These are phyloP conservation scores for Sporisorium exsertum DNA, from an alignment of 1,284 basidiomycete genomes.

Conservation along the genomic window DNA sequence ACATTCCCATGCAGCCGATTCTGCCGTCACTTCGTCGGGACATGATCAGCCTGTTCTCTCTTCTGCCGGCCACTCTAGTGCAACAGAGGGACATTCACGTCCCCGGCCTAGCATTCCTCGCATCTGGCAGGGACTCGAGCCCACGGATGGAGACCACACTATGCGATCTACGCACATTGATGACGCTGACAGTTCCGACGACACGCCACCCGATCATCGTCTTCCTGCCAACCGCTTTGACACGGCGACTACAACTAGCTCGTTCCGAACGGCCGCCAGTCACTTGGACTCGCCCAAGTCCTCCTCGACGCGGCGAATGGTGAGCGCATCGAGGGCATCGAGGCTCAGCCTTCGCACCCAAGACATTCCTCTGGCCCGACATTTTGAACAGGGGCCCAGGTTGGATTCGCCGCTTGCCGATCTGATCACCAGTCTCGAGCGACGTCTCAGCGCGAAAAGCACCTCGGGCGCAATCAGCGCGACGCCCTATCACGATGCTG, in stretches of 20 bases:
- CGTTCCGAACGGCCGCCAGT: constrained; percentile 43
- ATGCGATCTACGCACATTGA: constrained; percentile 34
- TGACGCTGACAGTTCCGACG: constrained; percentile 35
- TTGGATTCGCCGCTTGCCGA: constrained; percentile 46
- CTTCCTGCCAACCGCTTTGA: constrained; percentile 40
- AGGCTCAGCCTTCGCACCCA: constrained; percentile 35
- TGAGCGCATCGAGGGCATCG: constrained; percentile 25
- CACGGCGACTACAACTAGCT: constrained; percentile 39
- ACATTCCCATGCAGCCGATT: constrained; percentile 4
- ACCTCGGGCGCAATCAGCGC: constrained; percentile 25
- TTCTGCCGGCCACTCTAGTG: constrained; percentile 14
- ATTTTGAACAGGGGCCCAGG: constrained; percentile 35
- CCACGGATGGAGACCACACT: constrained; percentile 23
- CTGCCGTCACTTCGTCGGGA: constrained; percentile 1
- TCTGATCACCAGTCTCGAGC: constrained; percentile 46
- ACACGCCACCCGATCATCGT: constrained; percentile 26
- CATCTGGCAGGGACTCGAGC: constrained; percentile 51
- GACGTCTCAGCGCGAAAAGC: constrained; percentile 34
- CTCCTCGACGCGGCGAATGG: constrained; percentile 15
- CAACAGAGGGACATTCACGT: constrained; percentile 14
- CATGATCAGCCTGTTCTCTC: neutral
- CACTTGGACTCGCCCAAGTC: constrained; percentile 34
- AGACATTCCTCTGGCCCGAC: constrained; percentile 42
- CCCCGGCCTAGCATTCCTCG: constrained; percentile 45
- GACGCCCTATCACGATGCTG: constrained; percentile 27